Evolutionary conservation across 176 grass and related monocot species (phyloP).

Genomic region (Musa acuminata): DNA sequence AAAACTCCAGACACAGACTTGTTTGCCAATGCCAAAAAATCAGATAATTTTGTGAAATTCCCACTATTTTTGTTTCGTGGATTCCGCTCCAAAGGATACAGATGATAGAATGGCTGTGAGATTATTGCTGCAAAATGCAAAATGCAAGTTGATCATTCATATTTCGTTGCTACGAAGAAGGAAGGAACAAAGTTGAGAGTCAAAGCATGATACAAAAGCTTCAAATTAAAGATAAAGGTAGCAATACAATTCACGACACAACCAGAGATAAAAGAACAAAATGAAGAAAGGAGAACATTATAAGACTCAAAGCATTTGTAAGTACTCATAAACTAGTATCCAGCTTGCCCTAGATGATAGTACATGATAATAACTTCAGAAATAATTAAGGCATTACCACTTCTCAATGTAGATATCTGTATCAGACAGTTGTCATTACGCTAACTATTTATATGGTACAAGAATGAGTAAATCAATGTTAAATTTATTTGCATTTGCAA

Average conservation of each 20-base stretch:
- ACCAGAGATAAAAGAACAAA: background rate
- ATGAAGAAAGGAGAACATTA: background rate
- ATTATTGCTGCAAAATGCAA: slow-evolving; percentile 47
- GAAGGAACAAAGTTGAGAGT: background rate
- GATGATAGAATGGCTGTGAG: slow-evolving; percentile 28
- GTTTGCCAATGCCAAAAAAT: slow-evolving; percentile 51
- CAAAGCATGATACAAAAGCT: background rate
- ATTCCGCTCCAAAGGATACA: slow-evolving; percentile 35
- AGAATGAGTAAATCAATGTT: too few relatives aligned
- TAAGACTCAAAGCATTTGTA: background rate
- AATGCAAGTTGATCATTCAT: background rate
- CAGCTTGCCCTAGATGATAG: too few relatives aligned
- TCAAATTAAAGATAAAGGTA: background rate
- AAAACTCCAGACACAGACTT: slow-evolving; percentile 58
- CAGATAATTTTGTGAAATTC: slow-evolving; percentile 53
- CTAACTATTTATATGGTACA: too few relatives aligned
- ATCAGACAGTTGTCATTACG: too few relatives aligned
- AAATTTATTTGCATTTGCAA: too few relatives aligned
- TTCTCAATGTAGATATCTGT: too few relatives aligned
- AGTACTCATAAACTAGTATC: background rate
- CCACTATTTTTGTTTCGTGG: slow-evolving; percentile 44
- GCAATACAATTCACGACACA: background rate
- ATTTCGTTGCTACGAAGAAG: background rate
- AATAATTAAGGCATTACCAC: too few relatives aligned
- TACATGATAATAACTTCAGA: too few relatives aligned